phyloP scores from a whole-genome alignment of 1,139 yeast genomes.

The Geotrichum aggregatum region DNA sequence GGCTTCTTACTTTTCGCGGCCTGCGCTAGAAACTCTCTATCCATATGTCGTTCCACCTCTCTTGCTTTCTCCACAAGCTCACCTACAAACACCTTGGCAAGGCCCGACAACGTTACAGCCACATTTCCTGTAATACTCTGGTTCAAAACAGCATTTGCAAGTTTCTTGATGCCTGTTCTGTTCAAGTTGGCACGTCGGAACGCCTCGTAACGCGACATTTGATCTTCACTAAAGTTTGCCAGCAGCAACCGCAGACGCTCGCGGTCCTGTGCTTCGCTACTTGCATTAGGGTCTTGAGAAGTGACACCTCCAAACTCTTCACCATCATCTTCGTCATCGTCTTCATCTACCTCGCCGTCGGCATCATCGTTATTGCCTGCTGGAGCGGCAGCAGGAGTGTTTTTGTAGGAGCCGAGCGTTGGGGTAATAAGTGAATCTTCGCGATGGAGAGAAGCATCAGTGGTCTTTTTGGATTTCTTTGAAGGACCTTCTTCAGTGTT shows the following conservation, averaged over 20 bases:
- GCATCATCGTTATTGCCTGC: conserved; percentile 18
- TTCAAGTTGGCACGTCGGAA: conserved; percentile 80
- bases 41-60: conserved; percentile 46
- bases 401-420: conserved; percentile 2
- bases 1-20: conserved; percentile 34
- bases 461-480: conserved; percentile 1
- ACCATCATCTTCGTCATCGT: conserved; percentile 36
- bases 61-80: conserved; percentile 81
- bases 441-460: not conserved
- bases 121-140: conserved; percentile 82
- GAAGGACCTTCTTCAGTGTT: not conserved
- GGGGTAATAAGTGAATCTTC: not conserved
- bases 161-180: conserved; percentile 71
- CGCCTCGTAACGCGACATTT: conserved; percentile 83
- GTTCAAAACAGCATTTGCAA: conserved; percentile 73
- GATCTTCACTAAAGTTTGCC: conserved; percentile 72
- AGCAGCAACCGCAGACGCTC: conserved; percentile 64
- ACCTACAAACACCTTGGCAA: conserved; percentile 82
- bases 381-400: not conserved
- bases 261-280: conserved; percentile 19
- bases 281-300: conserved; percentile 19
- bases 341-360: conserved; percentile 38
- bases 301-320: conserved; percentile 20
- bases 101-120: conserved; percentile 78
- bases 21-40: conserved; percentile 19